Evolutionary conservation across 352 stramenopile species (phyloP).

Genomic region (Globisporangium megalacanthum): DNA sequence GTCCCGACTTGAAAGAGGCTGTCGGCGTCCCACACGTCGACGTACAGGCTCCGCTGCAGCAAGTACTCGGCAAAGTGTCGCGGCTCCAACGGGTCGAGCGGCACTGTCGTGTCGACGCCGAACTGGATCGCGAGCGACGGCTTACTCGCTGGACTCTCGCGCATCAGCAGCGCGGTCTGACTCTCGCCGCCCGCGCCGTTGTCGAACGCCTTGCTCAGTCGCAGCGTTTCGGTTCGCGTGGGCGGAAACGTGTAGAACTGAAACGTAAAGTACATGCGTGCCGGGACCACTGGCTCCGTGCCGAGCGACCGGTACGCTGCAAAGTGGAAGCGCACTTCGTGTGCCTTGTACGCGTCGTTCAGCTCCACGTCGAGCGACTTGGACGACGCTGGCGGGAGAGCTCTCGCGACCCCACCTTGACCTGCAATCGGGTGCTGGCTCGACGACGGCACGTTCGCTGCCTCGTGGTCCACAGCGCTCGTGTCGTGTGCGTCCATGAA

Average conservation of each 20-base stretch:
- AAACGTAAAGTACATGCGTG: conserved; percentile 87
- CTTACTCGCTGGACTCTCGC: conserved; percentile 52
- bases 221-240: conserved; percentile 81
- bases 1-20: conserved; percentile 87
- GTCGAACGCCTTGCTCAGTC: conserved; percentile 52
- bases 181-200: conserved; percentile 20
- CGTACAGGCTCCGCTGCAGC: conserved; percentile 71
- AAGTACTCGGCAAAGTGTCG: conserved; percentile 85
- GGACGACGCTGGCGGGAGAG: conserved; percentile 1
- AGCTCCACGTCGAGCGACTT: conserved; percentile 72
- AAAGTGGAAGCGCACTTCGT: conserved; percentile 91
- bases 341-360: conserved; percentile 62
- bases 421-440: conserved; percentile 16
- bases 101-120: conserved; percentile 62
- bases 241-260: conserved; percentile 90
- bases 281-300: conserved; percentile 12
- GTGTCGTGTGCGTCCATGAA: conserved; percentile 65
- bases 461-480: conserved; percentile 9
- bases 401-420: no score
- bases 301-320: conserved; percentile 59
- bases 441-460: conserved; percentile 13
- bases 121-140: conserved; percentile 71
- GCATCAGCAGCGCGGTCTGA: conserved; percentile 60
- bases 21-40: conserved; percentile 93
- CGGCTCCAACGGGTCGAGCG: conserved; percentile 59